Conservation (phyloP, 2,329 filamentous ascomycete genomes). For the Tolypocladium nubicola region DNA sequence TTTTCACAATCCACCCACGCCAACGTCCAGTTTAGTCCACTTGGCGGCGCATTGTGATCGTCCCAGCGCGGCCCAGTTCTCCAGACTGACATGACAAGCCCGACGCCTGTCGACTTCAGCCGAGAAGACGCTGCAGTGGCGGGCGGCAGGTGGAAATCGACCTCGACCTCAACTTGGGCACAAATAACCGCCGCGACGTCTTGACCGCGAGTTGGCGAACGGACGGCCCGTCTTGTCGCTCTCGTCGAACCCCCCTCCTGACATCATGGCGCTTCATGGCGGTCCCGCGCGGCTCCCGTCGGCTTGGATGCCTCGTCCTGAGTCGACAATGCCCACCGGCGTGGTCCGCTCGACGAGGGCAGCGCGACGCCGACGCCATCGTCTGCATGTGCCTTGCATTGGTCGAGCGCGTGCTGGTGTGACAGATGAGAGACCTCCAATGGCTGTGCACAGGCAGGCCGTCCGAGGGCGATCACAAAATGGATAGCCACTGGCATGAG, state of each 20-base stretch:
- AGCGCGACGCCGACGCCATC: conserved; percentile 3
- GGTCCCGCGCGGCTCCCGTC: background rate
- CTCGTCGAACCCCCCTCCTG: background rate
- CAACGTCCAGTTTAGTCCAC: background rate
- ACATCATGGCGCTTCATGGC: background rate
- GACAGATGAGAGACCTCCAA: conserved; percentile 3
- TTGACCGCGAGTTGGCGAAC: background rate
- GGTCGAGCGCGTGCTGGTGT: conserved; percentile 5
- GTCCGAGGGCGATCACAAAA: conserved; percentile 2
- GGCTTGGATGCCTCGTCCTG: background rate
- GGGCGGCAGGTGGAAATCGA: background rate
- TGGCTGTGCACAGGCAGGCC: conserved; percentile 6
- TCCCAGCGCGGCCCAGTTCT: background rate
- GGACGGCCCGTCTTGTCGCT: background rate
- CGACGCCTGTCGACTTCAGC: background rate
- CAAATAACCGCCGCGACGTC: background rate
- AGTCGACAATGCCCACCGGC: background rate
- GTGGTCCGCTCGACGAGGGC: background rate
- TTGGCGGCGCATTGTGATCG: background rate
- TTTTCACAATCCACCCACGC: background rate
- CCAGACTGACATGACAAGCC: background rate
- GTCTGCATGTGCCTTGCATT: conserved; percentile 11
- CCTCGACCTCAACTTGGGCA: background rate
- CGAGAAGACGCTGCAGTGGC: background rate
- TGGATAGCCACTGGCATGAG: background rate